Evolutionary conservation across 495 filamentous ascomycete species (phyloP).

Genomic region (Cudoniella acicularis): DNA sequence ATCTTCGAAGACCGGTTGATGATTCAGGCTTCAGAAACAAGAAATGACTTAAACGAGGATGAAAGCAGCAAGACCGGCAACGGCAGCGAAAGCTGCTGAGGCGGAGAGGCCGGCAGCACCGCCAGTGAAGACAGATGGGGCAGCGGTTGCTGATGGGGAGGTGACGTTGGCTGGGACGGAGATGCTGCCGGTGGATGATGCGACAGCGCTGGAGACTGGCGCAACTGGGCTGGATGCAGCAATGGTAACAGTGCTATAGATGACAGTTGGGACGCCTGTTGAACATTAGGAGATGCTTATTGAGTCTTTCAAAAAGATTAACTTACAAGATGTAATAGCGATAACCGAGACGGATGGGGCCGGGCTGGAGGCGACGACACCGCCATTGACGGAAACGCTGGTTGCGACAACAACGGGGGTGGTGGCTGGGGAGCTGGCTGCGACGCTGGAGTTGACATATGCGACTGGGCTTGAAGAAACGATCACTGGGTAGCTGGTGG

Average conservation of each 20-base stretch:
- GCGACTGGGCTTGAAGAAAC: conserved; percentile 4
- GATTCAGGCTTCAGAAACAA: conserved; percentile 16
- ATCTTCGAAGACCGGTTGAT: conserved; percentile 14
- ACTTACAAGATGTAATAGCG: not conserved
- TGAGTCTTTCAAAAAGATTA: not conserved
- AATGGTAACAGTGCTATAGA: conserved; percentile 46
- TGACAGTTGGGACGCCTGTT: conserved; percentile 31
- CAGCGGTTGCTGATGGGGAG: conserved; percentile 26
- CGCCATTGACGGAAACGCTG: not conserved
- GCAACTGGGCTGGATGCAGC: too few species aligned
- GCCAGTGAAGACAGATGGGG: conserved; percentile 30
- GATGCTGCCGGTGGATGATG: conserved; percentile 30
- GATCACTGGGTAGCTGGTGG: conserved; percentile 27
- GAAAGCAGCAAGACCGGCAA: conserved; percentile 47
- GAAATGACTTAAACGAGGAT: conserved; percentile 46
- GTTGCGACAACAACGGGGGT: conserved; percentile 3
- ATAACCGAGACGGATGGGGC: not conserved
- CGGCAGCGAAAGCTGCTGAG: conserved; percentile 40
- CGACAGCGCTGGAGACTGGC: conserved; percentile 24
- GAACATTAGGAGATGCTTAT: not conserved
- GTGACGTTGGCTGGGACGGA: conserved; percentile 25
- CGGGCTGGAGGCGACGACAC: not conserved
- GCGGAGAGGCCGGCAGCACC: conserved; percentile 43
- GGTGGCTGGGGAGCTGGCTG: not conserved
- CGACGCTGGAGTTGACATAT: not conserved